Evolutionary conservation across 768 basidiomycete species (phyloP).

Genomic region (Xerocomellus intermedius): DNA sequence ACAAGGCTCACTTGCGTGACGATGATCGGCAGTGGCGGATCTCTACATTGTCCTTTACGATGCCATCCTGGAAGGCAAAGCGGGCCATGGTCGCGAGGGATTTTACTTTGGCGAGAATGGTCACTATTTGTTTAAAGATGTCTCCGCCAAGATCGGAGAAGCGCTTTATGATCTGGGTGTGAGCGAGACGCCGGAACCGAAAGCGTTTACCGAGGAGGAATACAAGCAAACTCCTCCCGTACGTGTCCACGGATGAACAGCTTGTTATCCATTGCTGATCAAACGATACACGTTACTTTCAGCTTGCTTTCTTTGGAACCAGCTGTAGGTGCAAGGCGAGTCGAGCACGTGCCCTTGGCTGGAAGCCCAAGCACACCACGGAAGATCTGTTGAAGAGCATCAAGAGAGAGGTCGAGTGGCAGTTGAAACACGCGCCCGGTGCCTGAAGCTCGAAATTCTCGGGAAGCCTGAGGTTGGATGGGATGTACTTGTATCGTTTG

Average conservation of each 20-base stretch:
- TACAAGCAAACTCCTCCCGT: slow-evolving; percentile 2
- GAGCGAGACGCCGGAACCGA: slow-evolving; percentile 34
- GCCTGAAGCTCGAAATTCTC: neutral
- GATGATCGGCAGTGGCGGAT: slow-evolving; percentile 23
- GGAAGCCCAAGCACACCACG: slow-evolving; percentile 33
- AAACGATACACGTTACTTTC: neutral
- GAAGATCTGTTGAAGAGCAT: slow-evolving; percentile 24
- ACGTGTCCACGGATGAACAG: neutral
- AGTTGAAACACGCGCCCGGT: slow-evolving; percentile 7
- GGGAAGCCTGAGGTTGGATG: neutral
- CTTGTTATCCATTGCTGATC: neutral
- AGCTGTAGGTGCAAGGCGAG: slow-evolving; percentile 20
- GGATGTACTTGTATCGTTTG: neutral
- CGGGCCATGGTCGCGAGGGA: slow-evolving; percentile 40
- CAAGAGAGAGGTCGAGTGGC: slow-evolving; percentile 19
- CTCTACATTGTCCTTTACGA: slow-evolving; percentile 49
- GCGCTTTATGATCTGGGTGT: slow-evolving; percentile 15
- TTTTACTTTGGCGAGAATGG: slow-evolving; percentile 55
- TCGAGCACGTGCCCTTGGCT: slow-evolving; percentile 25
- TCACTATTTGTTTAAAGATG: slow-evolving; percentile 45
- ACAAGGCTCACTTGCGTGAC: neutral
- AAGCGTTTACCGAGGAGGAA: slow-evolving; percentile 38
- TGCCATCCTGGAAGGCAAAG: slow-evolving; percentile 25
- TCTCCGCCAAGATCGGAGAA: slow-evolving; percentile 44
- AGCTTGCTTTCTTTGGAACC: slow-evolving; percentile 22